Evolutionary conservation across 805 yeast species (phyloP).

Genomic region (Wickerhamiella domercqiae): DNA sequence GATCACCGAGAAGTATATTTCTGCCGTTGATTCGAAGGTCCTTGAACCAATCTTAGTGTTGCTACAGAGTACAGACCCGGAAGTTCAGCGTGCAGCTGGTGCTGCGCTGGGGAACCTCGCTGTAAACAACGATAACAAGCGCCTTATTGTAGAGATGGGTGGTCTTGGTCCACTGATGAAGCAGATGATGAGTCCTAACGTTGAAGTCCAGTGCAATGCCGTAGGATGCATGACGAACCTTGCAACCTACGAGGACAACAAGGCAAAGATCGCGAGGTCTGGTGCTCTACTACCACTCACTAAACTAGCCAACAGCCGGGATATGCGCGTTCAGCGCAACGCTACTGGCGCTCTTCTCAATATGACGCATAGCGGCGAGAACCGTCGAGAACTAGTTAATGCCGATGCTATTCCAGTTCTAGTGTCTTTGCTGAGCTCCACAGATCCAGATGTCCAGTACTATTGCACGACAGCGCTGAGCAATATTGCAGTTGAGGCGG

Average conservation of each 20-base stretch:
- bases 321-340: constrained; percentile 91
- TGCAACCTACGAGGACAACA: constrained; percentile 96
- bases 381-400: constrained; percentile 87
- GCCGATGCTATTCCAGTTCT: constrained; percentile 98
- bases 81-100: constrained; percentile 96
- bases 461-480: constrained; percentile 96
- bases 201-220: constrained; percentile 97
- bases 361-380: constrained; percentile 96
- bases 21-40: constrained; percentile 80
- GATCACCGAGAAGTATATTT: constrained; percentile 80
- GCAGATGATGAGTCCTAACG: constrained; percentile 94
- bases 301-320: constrained; percentile 83
- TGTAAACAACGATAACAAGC: constrained; percentile 87
- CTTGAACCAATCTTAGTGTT: constrained; percentile 84
- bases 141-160: constrained; percentile 92
- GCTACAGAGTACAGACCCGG: constrained; percentile 75
- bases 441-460: constrained; percentile 94
- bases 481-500: constrained; percentile 92
- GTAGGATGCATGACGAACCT: constrained; percentile 97
- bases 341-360: constrained; percentile 96
- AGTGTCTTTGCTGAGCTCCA: constrained; percentile 67
- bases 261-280: constrained; percentile 85
- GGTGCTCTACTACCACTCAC: constrained; percentile 94
- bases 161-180: constrained; percentile 91
- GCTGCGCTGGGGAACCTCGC: constrained; percentile 98